Conservation (phyloP, 2,329 filamentous ascomycete species). For the Colletotrichum aenigma region DNA sequence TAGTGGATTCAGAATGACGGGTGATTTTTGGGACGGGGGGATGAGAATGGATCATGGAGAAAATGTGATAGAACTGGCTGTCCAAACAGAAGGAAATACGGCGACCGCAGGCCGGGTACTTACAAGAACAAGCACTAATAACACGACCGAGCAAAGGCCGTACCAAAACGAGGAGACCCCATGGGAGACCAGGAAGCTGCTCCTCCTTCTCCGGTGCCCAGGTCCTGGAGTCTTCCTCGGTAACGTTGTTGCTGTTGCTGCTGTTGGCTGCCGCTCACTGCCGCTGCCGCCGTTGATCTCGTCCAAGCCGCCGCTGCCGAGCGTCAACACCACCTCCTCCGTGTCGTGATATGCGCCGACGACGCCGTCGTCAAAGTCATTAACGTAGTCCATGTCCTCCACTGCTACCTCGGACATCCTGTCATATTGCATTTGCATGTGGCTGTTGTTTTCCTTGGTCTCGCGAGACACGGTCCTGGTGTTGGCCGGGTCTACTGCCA, state of each 20-base stretch:
- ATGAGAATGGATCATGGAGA: neutral
- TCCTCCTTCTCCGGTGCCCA: slow-evolving; percentile 18
- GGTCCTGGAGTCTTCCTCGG: neutral
- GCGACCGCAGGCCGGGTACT: neutral
- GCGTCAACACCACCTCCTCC: neutral
- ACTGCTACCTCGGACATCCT: neutral
- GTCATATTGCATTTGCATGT: neutral
- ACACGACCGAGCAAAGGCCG: slow-evolving; percentile 19
- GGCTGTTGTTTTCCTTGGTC: neutral
- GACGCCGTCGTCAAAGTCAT: neutral
- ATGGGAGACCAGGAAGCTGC: slow-evolving; percentile 20
- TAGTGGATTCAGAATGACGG: neutral
- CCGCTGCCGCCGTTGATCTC: neutral
- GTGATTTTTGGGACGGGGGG: neutral
- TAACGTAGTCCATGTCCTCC: neutral
- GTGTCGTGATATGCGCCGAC: neutral
- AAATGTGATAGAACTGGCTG: neutral
- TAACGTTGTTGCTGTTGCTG: neutral
- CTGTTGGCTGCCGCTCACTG: neutral
- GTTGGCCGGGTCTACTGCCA: neutral
- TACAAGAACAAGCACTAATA: slow-evolving; percentile 14
- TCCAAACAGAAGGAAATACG: neutral
- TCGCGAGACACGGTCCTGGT: neutral
- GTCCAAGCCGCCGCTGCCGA: neutral
- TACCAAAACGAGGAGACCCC: slow-evolving; percentile 22